A percentile compares a stretch with the other conserved stretches of the same genome.
Evolutionary conservation across 2,329 filamentous ascomycete genomes (phyloP).

Genomic region (Achaetomium macrosporum): DNA sequence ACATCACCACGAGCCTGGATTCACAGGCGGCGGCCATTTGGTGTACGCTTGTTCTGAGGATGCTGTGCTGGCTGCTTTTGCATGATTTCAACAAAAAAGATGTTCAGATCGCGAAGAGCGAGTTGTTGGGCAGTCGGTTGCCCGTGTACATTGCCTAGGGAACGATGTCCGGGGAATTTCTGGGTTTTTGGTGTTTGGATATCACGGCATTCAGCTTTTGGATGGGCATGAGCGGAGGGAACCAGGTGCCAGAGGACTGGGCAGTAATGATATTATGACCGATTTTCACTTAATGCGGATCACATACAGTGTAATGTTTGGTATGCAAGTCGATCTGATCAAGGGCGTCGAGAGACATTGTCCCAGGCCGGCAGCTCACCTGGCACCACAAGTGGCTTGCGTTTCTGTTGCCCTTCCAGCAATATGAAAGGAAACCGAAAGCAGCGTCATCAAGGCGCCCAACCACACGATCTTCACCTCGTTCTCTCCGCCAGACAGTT

Average conservation of each 20-base stretch:
- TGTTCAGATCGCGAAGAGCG: constrained; percentile 46
- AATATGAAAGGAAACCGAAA: too few relatives aligned
- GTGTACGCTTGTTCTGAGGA: constrained; percentile 50
- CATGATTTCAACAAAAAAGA: constrained; percentile 53
- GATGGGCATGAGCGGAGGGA: neutral
- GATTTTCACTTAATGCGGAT: neutral
- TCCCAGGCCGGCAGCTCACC: too few relatives aligned
- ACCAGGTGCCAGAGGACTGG: too few relatives aligned
- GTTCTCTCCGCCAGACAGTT: too few relatives aligned
- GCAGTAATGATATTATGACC: neutral
- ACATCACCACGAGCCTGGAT: constrained; percentile 11
- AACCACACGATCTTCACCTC: too few relatives aligned
- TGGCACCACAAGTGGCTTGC: too few relatives aligned
- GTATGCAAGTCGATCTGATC: too few relatives aligned
- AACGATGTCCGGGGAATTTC: neutral
- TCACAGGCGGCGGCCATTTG: constrained; percentile 38
- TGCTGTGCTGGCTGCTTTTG: constrained; percentile 53
- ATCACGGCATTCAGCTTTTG: too few relatives aligned
- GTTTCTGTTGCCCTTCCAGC: too few relatives aligned
- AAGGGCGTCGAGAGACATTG: too few relatives aligned
- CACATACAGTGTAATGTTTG: too few relatives aligned
- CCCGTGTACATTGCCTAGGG: constrained; percentile 47
- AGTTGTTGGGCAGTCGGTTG: constrained; percentile 49
- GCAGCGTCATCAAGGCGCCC: too few relatives aligned
- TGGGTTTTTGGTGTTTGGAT: neutral